Base-by-base conservation (phyloP, 192 early-diverging fungal genomes). In the Mortierella claussenii region DNA sequence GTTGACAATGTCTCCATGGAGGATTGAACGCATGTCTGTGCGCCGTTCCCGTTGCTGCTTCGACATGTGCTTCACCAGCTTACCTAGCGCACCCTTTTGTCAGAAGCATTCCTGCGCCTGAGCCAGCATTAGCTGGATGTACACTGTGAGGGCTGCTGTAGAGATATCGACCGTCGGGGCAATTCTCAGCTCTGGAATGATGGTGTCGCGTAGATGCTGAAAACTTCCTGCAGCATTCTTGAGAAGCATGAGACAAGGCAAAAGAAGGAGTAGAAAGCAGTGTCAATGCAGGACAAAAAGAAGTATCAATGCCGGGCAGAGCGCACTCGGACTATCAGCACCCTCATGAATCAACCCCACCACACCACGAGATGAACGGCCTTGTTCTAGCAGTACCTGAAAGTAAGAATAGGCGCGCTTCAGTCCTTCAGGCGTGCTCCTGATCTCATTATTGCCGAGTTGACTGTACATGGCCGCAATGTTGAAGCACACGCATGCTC, bases 101-200 rank as follows among this genome's bases (percentile, higher is more conserved):
- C 94, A 95, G 27, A 92, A 94, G 62, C 93, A 96, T 78, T 97
- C 96, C 67, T 97, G 96, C 26, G 96, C 96, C 69, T 97, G 96
- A 11, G 93, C 94, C 3, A 97, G 82, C 93, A 94, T 96, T n/a
- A 93, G 69, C 59, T 89, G 86, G 18, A 88, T 83, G 1, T 88
- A 78, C 1, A 90, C 88, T 12, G 83, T 80, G 9, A 98, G 82
- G n/a, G 91, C 87, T 18, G 83, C 71, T 3, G 86, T 60, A 7
- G 89, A 87, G 69, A 95, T 84, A 63, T 96, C 94, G 1, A 89
- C 57, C 6, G 92, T 85, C 5, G 90, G 86, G 45, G 85, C 75
- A 42, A 87, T 85, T 31, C 87, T 85, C 56, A 92, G 84, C 54
- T 90, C 90, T 44, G 87, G 82, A 10, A 90, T 74, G 2, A 92